phyloP scores from a whole-genome alignment of 2,329 filamentous ascomycete species.

The Aspergillus sojae region DNA sequence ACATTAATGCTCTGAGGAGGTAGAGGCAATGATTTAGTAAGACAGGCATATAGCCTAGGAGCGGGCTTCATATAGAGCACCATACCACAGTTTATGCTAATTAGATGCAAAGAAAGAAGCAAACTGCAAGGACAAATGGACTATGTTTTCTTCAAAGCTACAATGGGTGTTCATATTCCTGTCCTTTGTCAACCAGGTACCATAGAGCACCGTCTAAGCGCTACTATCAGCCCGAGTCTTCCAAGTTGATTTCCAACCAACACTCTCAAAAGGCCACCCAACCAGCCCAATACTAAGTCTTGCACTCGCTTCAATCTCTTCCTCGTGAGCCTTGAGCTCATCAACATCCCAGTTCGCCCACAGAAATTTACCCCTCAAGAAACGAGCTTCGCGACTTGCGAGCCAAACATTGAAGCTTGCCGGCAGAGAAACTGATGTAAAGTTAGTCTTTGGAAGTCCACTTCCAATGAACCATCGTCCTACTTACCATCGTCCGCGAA shows the following conservation, averaged over 20 bases:
- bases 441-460: no score
- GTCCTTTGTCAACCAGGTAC: no score
- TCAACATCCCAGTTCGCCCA: conserved; percentile 46
- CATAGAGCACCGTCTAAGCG: no score
- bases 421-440: conserved; percentile 22
- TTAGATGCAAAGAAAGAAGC: no score
- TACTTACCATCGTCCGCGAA: conserved; percentile 16
- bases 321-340: conserved; percentile 32
- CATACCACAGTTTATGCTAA: no score
- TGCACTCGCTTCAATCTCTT: conserved; percentile 15
- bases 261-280: background rate
- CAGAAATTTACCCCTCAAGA: conserved; percentile 41
- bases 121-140: no score
- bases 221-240: background rate
- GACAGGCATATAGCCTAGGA: no score
- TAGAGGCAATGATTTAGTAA: no score
- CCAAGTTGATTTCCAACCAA: background rate
- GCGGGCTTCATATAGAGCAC: no score
- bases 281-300: background rate
- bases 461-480: background rate
- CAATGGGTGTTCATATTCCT: no score
- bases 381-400: conserved; percentile 40
- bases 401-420: conserved; percentile 41
- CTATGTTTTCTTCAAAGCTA: no score
- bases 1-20: no score